These are phyloP conservation scores for Zygoascus tannicola DNA, from an alignment of 805 yeast genomes.

Conservation along the genomic window DNA sequence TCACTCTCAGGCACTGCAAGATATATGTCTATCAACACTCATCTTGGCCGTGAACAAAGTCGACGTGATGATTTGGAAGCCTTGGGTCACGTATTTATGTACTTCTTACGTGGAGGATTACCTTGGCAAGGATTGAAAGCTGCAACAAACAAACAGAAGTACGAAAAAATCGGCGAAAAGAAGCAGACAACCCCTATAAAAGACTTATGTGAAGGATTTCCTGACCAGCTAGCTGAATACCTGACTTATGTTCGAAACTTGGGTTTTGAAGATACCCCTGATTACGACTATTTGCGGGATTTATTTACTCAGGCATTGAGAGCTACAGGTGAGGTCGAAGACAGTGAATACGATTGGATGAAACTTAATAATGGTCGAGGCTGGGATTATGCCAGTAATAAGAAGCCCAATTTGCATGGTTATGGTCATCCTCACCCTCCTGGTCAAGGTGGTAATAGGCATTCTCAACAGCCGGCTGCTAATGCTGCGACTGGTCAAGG, in stretches of 20 bases:
- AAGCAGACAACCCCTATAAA: constrained; percentile 81
- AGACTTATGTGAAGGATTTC: constrained; percentile 82
- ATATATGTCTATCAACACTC: constrained; percentile 96
- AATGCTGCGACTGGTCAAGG: constrained; percentile 26
- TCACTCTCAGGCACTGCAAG: constrained; percentile 97
- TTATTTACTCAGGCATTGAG: constrained; percentile 71
- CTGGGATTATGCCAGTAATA: constrained; percentile 84
- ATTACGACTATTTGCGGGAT: constrained; percentile 75
- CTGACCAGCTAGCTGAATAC: constrained; percentile 88
- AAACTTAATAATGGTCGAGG: constrained; percentile 90
- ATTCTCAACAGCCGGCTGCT: constrained; percentile 18
- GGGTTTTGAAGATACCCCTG: constrained; percentile 90
- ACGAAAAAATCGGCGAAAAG: constrained; percentile 95
- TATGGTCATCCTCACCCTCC: constrained; percentile 93
- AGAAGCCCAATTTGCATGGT: constrained; percentile 90
- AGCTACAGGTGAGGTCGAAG: constrained; percentile 59
- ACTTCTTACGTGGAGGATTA: constrained; percentile 88
- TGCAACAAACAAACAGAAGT: constrained; percentile 91
- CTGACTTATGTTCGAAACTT: constrained; percentile 79
- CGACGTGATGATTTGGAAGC: constrained; percentile 95
- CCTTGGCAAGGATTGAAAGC: constrained; percentile 99
- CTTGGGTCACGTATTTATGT: constrained; percentile 86
- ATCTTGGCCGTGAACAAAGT: constrained; percentile 92
- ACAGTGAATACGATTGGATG: constrained; percentile 98
- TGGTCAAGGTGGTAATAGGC: constrained; percentile 11